These are phyloP conservation scores for Encephalitozoon romaleae DNA, from an alignment of 371 early-diverging fungal species.

Conservation along the genomic window DNA sequence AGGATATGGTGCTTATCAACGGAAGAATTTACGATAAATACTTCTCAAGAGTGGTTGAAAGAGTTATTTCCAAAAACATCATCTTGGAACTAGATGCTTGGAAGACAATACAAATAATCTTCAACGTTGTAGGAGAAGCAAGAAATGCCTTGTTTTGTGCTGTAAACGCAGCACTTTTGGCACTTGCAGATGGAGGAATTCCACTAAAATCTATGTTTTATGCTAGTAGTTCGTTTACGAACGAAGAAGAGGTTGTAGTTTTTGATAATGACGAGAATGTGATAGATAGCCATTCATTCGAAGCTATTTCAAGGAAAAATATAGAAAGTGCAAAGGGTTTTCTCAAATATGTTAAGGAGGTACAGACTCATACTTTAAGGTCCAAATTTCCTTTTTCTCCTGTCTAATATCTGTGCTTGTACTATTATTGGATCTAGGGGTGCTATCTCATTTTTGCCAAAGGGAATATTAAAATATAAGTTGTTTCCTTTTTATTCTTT, in stretches of 20 bases:
- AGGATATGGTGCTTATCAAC: background rate
- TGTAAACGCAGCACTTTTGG: constrained; percentile 35
- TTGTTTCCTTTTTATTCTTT: background rate
- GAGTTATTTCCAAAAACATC: constrained; percentile 2
- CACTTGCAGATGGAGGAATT: constrained; percentile 33
- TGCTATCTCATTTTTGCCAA: background rate
- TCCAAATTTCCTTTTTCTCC: background rate
- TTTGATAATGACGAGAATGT: constrained; percentile 2
- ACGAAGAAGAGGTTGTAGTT: constrained; percentile 37
- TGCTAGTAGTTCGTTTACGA: constrained; percentile 8
- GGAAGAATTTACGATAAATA: constrained; percentile 15
- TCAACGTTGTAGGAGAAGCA: background rate
- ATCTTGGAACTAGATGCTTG: constrained; percentile 15
- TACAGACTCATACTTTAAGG: background rate
- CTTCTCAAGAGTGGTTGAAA: constrained; percentile 3
- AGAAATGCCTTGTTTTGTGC: constrained; percentile 37
- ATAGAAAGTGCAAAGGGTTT: background rate
- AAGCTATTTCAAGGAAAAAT: background rate
- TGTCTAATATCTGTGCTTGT: background rate
- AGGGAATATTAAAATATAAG: background rate
- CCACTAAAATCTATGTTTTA: constrained; percentile 36
- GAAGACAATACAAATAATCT: constrained; percentile 8
- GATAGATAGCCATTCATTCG: constrained; percentile 7
- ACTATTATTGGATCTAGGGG: too few species aligned
- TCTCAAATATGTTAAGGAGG: constrained; percentile 16